Evolutionary conservation across 1,139 yeast genomes (phyloP).

Genomic region (Magnusiomyces sp.): DNA sequence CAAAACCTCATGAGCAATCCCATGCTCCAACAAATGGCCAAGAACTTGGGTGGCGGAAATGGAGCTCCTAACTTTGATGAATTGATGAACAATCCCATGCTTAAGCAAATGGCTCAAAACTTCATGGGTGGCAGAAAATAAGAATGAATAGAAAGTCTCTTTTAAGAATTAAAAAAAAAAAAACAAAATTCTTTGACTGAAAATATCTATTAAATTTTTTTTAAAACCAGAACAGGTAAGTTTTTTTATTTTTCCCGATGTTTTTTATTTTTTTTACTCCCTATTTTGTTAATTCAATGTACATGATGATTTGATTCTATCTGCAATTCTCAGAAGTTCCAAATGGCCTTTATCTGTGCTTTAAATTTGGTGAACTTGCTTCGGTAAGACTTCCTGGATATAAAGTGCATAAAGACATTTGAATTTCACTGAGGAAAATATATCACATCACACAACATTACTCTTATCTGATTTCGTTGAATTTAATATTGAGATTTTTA

Average conservation of each 20-base stretch:
- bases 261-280: not conserved
- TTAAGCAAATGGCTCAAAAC: conserved; percentile 49
- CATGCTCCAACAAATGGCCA: conserved; percentile 16
- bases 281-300: not conserved
- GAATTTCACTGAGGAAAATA: not conserved
- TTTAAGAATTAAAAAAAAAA: no score
- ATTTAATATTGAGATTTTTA: not conserved
- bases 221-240: not conserved
- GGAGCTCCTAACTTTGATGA: conserved; percentile 54
- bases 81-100: conserved; percentile 72
- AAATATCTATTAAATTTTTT: not conserved
- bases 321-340: conserved; percentile 4
- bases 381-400: conserved; percentile 4
- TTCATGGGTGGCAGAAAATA: conserved; percentile 26
- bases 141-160: not conserved
- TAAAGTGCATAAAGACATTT: not conserved
- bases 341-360: not conserved
- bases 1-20: conserved; percentile 75
- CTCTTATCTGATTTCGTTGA: not conserved
- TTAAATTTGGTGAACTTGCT: not conserved
- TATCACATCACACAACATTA: conserved; percentile 5
- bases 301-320: conserved; percentile 6
- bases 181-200: not conserved
- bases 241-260: not conserved
- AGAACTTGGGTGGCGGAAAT: conserved; percentile 18